A percentile compares a stretch with the other conserved stretches of the same genome.
Evolutionary conservation across 805 yeast genomes (phyloP).

Genomic region (Grigorovia jiainica): DNA sequence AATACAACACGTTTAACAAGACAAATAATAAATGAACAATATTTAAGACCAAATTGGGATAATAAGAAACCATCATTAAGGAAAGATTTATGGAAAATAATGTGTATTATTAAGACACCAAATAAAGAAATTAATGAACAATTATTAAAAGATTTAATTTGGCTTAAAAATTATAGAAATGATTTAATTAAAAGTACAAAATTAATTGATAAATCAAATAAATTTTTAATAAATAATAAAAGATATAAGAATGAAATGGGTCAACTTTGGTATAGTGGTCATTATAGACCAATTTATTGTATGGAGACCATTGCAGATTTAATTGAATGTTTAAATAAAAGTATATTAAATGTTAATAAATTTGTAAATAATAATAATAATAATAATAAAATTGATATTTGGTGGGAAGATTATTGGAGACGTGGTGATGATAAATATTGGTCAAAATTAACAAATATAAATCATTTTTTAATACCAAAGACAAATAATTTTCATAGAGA

Average conservation of each 20-base stretch:
- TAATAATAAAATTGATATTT: conserved; percentile 34
- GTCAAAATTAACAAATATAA: conserved; percentile 40
- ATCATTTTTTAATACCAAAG: conserved; percentile 52
- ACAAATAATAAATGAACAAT: conserved; percentile 47
- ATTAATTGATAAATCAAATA: conserved; percentile 16
- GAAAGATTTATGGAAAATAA: conserved; percentile 79
- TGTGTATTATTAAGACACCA: conserved; percentile 71
- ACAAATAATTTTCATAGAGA: conserved; percentile 49
- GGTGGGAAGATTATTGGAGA: conserved; percentile 86
- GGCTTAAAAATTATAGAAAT: conserved; percentile 68
- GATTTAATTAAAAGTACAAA: conserved; percentile 22
- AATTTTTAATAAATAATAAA: conserved; percentile 52
- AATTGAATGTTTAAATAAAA: conserved; percentile 17
- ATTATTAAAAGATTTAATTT: conserved; percentile 65
- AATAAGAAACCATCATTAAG: conserved; percentile 57
- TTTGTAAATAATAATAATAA: conserved; percentile 26
- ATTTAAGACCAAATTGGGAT: conserved; percentile 80
- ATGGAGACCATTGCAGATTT: conserved; percentile 90
- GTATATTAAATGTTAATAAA: conserved; percentile 37
- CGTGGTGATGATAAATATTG: conserved; percentile 67
- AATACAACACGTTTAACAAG: conserved; percentile 54
- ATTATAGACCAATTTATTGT: conserved; percentile 80
- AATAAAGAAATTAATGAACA: conserved; percentile 55
- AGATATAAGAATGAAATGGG: conserved; percentile 69
- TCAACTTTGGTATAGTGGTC: conserved; percentile 78